A percentile compares a stretch with the other conserved stretches of the same genome.
These are phyloP conservation scores for Combretum micranthum DNA, from an alignment of 345 rosid genomes.

Conservation along the genomic window DNA sequence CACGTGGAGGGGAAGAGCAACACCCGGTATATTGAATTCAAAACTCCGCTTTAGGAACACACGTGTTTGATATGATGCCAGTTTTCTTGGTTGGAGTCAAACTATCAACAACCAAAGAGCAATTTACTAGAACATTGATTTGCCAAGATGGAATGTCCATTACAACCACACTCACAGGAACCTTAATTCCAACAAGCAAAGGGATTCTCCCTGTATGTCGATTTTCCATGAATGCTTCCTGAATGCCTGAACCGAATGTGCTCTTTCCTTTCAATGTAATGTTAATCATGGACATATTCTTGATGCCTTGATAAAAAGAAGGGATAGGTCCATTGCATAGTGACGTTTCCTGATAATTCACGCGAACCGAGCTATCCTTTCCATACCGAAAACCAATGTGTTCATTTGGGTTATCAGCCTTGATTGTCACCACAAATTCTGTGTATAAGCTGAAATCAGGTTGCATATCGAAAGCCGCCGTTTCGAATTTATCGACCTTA, in stretches of 20 bases:
- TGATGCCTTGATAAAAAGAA: conserved; percentile 28
- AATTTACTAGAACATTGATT: conserved; percentile 23
- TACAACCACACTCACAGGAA: conserved; percentile 27
- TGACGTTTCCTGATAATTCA: conserved; percentile 16
- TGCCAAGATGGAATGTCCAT: conserved; percentile 19
- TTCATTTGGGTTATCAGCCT: conserved; percentile 34
- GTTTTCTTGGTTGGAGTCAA: conserved; percentile 23
- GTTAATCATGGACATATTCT: conserved; percentile 20
- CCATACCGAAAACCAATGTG: conserved; percentile 30
- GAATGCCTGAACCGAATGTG: conserved; percentile 29
- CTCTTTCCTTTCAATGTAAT: conserved; percentile 31
- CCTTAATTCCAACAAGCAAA: conserved; percentile 27
- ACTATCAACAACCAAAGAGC: conserved; percentile 41
- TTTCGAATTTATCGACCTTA: conserved; percentile 21
- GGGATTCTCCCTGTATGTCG: conserved; percentile 33
- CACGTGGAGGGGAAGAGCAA: too few species aligned
- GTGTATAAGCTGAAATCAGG: conserved; percentile 30
- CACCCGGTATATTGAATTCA: conserved; percentile 4
- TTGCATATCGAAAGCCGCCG: conserved; percentile 22
- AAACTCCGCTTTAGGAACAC: conserved; percentile 14
- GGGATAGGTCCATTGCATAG: conserved; percentile 45
- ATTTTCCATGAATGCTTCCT: conserved; percentile 23
- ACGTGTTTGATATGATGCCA: conserved; percentile 22
- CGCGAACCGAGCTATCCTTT: conserved; percentile 28
- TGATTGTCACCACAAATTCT: conserved; percentile 28